Conservation (phyloP, 1,139 yeast species). For the Pichia sp. region DNA sequence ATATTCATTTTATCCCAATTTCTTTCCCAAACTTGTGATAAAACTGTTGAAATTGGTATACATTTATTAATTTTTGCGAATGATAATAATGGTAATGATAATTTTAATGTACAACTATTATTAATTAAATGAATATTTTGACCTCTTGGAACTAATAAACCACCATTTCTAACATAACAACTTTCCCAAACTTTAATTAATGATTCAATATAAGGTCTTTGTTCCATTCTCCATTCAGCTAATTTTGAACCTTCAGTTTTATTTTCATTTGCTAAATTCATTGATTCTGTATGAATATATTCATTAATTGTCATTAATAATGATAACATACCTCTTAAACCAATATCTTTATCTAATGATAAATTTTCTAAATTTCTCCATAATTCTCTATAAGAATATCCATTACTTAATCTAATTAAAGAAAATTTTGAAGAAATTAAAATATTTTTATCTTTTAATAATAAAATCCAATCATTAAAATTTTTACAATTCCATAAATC, state of each 20-base stretch:
- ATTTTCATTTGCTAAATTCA: conserved; percentile 26
- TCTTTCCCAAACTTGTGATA: conserved; percentile 51
- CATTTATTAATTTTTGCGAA: conserved; percentile 60
- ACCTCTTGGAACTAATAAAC: conserved; percentile 49
- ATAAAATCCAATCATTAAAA: conserved; percentile 51
- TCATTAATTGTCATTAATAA: conserved; percentile 70
- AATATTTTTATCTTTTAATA: conserved; percentile 32
- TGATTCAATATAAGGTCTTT: conserved; percentile 48
- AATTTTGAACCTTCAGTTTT: conserved; percentile 32
- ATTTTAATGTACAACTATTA: conserved; percentile 49
- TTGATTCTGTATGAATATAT: conserved; percentile 50
- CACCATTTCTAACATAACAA: conserved; percentile 53
- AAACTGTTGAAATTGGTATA: conserved; percentile 50
- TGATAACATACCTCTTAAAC: conserved; percentile 55
- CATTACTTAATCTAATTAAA: conserved; percentile 53
- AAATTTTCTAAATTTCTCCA: conserved; percentile 44
- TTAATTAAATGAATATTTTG: conserved; percentile 45
- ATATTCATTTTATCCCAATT: conserved; percentile 62
- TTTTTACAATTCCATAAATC: conserved; percentile 60
- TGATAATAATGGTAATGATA: conserved; percentile 57
- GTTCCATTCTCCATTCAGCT: conserved; percentile 55
- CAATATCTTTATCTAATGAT: conserved; percentile 36
- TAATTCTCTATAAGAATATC: conserved; percentile 44
- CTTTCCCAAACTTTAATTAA: conserved; percentile 62
- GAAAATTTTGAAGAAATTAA: conserved; percentile 42